Evolutionary conservation across 129 eudicot genomes (phyloP).

Genomic region (Flaveria brownii): DNA sequence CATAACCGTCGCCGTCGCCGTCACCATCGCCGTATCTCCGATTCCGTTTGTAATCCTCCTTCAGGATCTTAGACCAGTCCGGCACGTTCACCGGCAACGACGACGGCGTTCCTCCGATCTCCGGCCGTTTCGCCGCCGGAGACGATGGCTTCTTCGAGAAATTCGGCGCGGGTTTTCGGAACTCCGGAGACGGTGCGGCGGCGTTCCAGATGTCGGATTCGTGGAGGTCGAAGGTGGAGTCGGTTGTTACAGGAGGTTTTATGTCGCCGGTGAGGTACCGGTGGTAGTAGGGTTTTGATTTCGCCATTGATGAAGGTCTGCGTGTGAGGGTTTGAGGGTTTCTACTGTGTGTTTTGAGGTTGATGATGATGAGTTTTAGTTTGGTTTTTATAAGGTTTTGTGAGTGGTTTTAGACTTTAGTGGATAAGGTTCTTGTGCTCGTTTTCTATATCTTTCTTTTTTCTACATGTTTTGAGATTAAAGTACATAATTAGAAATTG

Average conservation of each 20-base stretch:
- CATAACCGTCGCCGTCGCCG: neutral
- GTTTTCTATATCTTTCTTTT: conserved; percentile 7
- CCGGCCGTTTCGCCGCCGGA: conserved; percentile 20
- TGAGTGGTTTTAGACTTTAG: conserved; percentile 33
- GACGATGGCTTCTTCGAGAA: conserved; percentile 39
- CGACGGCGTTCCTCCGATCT: conserved; percentile 44
- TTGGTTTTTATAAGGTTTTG: conserved; percentile 40
- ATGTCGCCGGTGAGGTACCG: conserved; percentile 46
- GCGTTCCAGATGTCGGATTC: conserved; percentile 77
- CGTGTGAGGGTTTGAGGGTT: neutral
- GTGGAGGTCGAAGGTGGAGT: conserved; percentile 59
- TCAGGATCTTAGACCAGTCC: conserved; percentile 76
- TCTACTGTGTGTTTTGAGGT: conserved; percentile 22
- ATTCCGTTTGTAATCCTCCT: conserved; percentile 52
- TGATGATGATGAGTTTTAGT: conserved; percentile 25
- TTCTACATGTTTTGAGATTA: too few species aligned
- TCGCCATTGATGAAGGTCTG: conserved; percentile 48
- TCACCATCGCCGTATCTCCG: conserved; percentile 16
- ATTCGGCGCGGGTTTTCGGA: conserved; percentile 34
- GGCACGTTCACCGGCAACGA: conserved; percentile 78
- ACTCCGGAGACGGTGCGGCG: conserved; percentile 55
- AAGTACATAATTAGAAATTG: too few species aligned
- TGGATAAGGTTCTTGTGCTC: conserved; percentile 43
- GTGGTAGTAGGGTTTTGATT: conserved; percentile 62
- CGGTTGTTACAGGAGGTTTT: conserved; percentile 16